Conservation (phyloP, 2,329 filamentous ascomycete species). For the Penicillium sclerotigenum region DNA sequence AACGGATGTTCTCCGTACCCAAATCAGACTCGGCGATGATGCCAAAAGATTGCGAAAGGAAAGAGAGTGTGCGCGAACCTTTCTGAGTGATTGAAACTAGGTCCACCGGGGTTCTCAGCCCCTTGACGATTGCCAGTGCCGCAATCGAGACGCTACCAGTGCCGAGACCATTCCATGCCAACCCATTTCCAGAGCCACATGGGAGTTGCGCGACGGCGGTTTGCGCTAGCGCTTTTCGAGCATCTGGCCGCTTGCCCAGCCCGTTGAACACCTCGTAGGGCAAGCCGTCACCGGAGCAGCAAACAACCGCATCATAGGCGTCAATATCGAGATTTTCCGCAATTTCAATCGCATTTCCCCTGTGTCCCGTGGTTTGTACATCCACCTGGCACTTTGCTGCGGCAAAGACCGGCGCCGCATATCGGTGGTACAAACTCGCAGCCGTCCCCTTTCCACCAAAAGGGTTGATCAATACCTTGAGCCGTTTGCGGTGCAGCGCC, state of each 20-base stretch:
- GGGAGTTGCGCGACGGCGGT: constrained; percentile 84
- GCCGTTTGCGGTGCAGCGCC: constrained; percentile 67
- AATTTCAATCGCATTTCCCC: constrained; percentile 76
- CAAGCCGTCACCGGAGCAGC: constrained; percentile 88
- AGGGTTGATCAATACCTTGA: constrained; percentile 88
- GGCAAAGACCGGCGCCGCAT: constrained; percentile 77
- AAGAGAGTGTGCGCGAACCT: constrained; percentile 70
- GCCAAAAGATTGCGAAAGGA: constrained; percentile 85
- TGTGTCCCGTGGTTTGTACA: constrained; percentile 65
- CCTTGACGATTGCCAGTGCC: constrained; percentile 82
- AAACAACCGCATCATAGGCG: constrained; percentile 78
- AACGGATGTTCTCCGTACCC: constrained; percentile 83
- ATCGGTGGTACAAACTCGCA: constrained; percentile 66
- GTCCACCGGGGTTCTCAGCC: constrained; percentile 77
- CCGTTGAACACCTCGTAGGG: constrained; percentile 96
- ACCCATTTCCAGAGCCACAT: constrained; percentile 89
- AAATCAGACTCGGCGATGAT: constrained; percentile 88
- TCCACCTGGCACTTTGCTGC: constrained; percentile 77
- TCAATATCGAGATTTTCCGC: constrained; percentile 72
- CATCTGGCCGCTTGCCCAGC: constrained; percentile 71
- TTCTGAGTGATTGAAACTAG: constrained; percentile 85
- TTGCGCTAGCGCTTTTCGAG: constrained; percentile 67
- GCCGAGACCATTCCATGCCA: constrained; percentile 86
- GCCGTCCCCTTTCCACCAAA: constrained; percentile 81
- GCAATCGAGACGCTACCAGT: constrained; percentile 72